phyloP scores from a whole-genome alignment of 768 basidiomycete species.

The Rhizopogon vulgaris region DNA sequence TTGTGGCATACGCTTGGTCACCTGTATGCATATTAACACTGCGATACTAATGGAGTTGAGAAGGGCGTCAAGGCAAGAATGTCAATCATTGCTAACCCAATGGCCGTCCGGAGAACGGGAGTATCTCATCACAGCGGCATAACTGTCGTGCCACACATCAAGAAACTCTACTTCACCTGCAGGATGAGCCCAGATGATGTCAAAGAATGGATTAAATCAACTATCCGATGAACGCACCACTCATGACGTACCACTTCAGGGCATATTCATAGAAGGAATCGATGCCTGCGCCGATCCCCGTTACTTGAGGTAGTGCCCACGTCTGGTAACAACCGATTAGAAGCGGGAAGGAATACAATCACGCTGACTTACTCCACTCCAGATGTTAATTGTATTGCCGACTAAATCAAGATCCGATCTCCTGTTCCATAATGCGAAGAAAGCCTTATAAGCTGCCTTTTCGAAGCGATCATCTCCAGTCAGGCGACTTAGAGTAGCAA shows the following conservation, averaged over 20 bases:
- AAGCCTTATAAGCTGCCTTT: conserved; percentile 82
- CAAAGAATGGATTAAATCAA: conserved; percentile 13
- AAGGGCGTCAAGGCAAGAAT: neutral
- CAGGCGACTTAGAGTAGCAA: conserved; percentile 85
- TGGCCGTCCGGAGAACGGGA: conserved; percentile 79
- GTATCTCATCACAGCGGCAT: conserved; percentile 81
- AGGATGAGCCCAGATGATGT: conserved; percentile 1
- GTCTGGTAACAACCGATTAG: conserved; percentile 26
- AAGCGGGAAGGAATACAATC: neutral
- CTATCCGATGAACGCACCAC: conserved; percentile 39
- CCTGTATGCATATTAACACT: conserved; percentile 77
- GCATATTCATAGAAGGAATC: conserved; percentile 97
- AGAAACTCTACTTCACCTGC: conserved; percentile 73
- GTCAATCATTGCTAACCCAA: conserved; percentile 48
- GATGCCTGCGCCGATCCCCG: conserved; percentile 87
- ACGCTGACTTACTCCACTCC: conserved; percentile 57
- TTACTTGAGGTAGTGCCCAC: conserved; percentile 74
- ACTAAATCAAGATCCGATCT: conserved; percentile 79
- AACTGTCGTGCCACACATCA: conserved; percentile 81
- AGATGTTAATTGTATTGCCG: conserved; percentile 84
- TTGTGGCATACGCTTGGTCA: conserved; percentile 63
- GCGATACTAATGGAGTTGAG: conserved; percentile 55
- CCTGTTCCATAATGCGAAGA: conserved; percentile 91
- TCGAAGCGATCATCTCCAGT: conserved; percentile 90
- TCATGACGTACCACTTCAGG: conserved; percentile 86